Conservation (phyloP, 192 early-diverging fungal species). For the Mortierella hygrophila region DNA sequence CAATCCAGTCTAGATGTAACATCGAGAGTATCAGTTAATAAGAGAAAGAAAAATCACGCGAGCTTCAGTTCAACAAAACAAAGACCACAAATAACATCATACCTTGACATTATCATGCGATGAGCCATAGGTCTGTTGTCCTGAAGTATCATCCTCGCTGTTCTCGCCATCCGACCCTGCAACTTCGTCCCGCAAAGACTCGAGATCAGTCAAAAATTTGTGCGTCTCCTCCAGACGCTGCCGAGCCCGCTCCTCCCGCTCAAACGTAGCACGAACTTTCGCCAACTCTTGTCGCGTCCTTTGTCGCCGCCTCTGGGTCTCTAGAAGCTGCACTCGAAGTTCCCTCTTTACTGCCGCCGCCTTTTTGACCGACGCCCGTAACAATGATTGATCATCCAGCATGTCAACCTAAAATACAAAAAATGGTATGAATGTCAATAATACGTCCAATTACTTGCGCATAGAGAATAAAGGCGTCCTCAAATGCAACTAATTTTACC, state of each 20-base stretch:
- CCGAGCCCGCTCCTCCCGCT: conserved; percentile 37
- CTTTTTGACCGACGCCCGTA: conserved; percentile 40
- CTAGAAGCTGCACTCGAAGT: conserved; percentile 32
- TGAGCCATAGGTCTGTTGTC: not conserved
- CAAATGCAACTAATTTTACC: not conserved
- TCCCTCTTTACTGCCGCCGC: conserved; percentile 42
- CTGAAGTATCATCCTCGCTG: not conserved
- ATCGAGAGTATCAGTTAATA: not conserved
- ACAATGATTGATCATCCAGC: conserved; percentile 32
- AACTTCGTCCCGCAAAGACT: conserved; percentile 39
- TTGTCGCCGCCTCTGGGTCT: conserved; percentile 33
- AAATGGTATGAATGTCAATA: not conserved
- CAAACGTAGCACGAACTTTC: conserved; percentile 33
- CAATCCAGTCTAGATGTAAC: conserved; percentile 34
- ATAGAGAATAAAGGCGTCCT: not conserved
- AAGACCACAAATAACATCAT: not conserved
- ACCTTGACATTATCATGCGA: conserved; percentile 10
- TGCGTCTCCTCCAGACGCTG: conserved; percentile 46
- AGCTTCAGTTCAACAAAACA: not conserved
- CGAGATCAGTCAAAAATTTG: conserved; percentile 46
- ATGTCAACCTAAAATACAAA: conserved; percentile 25
- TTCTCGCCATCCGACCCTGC: conserved; percentile 18
- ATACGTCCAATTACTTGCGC: not conserved
- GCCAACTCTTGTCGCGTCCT: conserved; percentile 25
- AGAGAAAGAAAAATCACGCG: not conserved